phyloP scores from a whole-genome alignment of 1,284 basidiomycete species.

The Apiotrichum sp. region DNA sequence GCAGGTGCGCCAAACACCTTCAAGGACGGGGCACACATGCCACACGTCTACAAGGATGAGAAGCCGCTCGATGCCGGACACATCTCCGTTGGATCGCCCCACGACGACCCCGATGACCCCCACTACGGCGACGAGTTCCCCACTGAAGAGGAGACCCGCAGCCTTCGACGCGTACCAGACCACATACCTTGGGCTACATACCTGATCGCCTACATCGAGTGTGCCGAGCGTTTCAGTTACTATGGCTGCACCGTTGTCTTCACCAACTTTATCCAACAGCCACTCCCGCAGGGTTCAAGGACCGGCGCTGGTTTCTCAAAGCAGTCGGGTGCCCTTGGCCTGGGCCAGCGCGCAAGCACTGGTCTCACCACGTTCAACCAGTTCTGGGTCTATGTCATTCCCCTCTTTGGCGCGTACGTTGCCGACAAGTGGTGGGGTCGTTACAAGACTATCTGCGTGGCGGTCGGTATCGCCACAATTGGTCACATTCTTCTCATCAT shows the following conservation, averaged over 20 bases:
- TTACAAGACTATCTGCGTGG: conserved; percentile 18
- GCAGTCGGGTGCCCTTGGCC: conserved; percentile 22
- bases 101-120: neutral
- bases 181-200: conserved; percentile 17
- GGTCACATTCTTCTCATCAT: conserved; percentile 10
- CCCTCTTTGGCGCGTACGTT: conserved; percentile 19
- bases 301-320: conserved; percentile 19
- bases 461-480: conserved; percentile 9
- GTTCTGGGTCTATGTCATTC: conserved; percentile 17
- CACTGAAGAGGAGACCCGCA: conserved; percentile 15
- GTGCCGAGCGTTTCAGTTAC: conserved; percentile 32
- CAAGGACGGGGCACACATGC: too few relatives aligned
- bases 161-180: conserved; percentile 21
- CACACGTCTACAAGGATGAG: too few relatives aligned
- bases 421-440: conserved; percentile 21
- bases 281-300: conserved; percentile 17
- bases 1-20: too few relatives aligned
- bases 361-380: conserved; percentile 20
- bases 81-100: too few relatives aligned
- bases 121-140: conserved; percentile 8
- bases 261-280: conserved; percentile 27
- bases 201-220: conserved; percentile 21
- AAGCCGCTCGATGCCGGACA: too few relatives aligned
- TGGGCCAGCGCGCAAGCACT: conserved; percentile 20
- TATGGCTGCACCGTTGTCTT: conserved; percentile 24